Evolutionary conservation across 352 stramenopile genomes (phyloP), one percentile per base, ranked within the genome.

Genomic region (Phytophthora podocarpi): DNA sequence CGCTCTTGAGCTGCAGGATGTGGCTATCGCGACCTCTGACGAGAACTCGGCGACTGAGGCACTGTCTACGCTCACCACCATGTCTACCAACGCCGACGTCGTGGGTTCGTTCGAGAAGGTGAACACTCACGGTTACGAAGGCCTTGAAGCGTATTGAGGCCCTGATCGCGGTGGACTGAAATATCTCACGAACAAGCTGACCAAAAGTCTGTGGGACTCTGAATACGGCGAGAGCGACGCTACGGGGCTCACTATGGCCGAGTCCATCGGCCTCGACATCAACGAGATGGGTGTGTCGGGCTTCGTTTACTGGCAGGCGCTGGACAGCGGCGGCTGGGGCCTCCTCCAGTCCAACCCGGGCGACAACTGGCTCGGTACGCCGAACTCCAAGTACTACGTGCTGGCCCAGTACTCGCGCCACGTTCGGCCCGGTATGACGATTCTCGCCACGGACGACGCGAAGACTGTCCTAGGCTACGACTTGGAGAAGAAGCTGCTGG

Each of bases 251-350:
- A 85, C 61, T 12, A 76, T 87, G 66, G 78, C 70, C 23, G 75
- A 85, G 61, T 82, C 75, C 0, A 80, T 85, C 21, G 73, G 64
- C 1, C 71, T 87, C 10, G 78, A 87, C 42, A 78, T 87, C 49
- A 87, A 87, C 51, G 78, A 85, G 43, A 74, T 85, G 62, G 61
- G 72, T 8, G 78, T 82, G 13, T 64, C 70, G 6, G 78, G 70
- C 15, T 85, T 87, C 52, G 78, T 85, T 42, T 87, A 87, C 67
- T 87, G 78, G 78, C 75, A 87, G 56, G 73, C 63, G 23, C 65
- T 85, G 16, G 73, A 87, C 57, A 76, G 72, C 26, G 75, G 67
- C 7, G 75, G 69, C 15, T 87, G 78, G 75, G 78, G 63, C 13
- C 63, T 71, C 18, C 45, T 71, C 20, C 55, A 71, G 49, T 62